Conservation (phyloP, 1,139 yeast species). For the Geotrichum candidum region DNA sequence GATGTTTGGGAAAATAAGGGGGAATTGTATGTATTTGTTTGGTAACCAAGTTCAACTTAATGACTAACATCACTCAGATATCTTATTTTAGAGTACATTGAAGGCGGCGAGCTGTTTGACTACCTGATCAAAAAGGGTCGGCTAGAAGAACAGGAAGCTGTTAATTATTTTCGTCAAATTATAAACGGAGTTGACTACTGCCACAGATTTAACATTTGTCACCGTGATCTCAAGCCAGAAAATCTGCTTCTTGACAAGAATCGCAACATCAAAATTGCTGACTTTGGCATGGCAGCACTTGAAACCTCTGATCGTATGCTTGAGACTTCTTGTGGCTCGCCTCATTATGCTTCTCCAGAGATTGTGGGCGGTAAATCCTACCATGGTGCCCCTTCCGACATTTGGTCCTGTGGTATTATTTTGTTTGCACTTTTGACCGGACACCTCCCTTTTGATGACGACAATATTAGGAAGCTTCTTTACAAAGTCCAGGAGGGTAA, state of each 20-base stretch:
- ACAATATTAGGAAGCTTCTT: constrained; percentile 76
- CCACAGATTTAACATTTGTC: constrained; percentile 85
- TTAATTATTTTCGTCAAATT: constrained; percentile 85
- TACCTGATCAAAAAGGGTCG: constrained; percentile 83
- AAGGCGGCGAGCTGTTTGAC: constrained; percentile 95
- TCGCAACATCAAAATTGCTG: constrained; percentile 81
- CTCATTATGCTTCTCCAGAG: constrained; percentile 97
- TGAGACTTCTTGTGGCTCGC: constrained; percentile 96
- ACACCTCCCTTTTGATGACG: constrained; percentile 94
- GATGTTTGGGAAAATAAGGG: constrained; percentile 99
- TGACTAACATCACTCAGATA: constrained; percentile 36
- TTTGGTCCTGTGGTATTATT: constrained; percentile 98
- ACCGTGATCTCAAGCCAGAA: constrained; percentile 94
- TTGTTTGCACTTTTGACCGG: constrained; percentile 90
- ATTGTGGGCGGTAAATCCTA: constrained; percentile 90
- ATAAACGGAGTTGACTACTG: constrained; percentile 88
- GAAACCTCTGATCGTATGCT: constrained; percentile 73
- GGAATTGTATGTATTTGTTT: constrained; percentile 44
- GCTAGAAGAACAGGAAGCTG: constrained; percentile 82
- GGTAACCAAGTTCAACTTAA: background rate
- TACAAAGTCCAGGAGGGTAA: constrained; percentile 88
- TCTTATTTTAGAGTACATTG: constrained; percentile 88
- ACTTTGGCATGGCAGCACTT: constrained; percentile 99
- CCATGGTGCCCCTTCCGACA: constrained; percentile 96
- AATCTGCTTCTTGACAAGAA: constrained; percentile 80